Percentiles rank a stretch among this genome's conserved stretches.
Conservation (phyloP, 345 rosid genomes). For the Stellera chamaejasme region DNA sequence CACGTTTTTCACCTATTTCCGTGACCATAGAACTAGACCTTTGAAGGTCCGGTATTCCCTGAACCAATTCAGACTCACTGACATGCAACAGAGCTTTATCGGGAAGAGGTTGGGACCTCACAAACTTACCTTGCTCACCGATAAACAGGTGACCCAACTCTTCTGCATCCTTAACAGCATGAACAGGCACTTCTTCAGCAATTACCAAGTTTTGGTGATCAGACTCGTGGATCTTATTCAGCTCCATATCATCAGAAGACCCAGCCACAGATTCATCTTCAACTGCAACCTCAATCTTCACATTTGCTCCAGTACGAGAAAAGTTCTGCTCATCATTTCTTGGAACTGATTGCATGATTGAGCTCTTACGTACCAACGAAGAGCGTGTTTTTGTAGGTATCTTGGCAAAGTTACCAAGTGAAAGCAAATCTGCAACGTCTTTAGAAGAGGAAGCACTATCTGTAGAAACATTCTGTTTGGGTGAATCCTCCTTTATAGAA, state of each 20-base stretch:
- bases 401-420: slow-evolving; percentile 69
- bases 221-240: slow-evolving; percentile 22
- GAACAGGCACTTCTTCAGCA: slow-evolving; percentile 21
- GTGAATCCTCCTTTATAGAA: slow-evolving; percentile 25
- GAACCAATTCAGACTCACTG: slow-evolving; percentile 30
- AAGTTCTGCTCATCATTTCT: slow-evolving; percentile 29
- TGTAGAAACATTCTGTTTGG: slow-evolving; percentile 15
- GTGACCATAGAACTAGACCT: slow-evolving; percentile 43
- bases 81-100: slow-evolving; percentile 32
- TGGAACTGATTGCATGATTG: slow-evolving; percentile 31
- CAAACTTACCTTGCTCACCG: slow-evolving; percentile 34
- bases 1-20: slow-evolving; percentile 65
- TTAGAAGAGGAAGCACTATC: slow-evolving; percentile 32
- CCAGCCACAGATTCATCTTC: slow-evolving; percentile 27
- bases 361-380: slow-evolving; percentile 37
- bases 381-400: slow-evolving; percentile 86
- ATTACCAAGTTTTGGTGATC: slow-evolving; percentile 25
- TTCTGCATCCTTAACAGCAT: slow-evolving; percentile 24
- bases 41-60: slow-evolving; percentile 28
- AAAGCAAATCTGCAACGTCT: slow-evolving; percentile 45
- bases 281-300: slow-evolving; percentile 23
- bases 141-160: slow-evolving; percentile 26
- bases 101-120: slow-evolving; percentile 60
- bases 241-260: slow-evolving; percentile 20
- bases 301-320: slow-evolving; percentile 27